Base-by-base conservation (phyloP, 306 rosid genomes). In the Inga oerstediana region DNA sequence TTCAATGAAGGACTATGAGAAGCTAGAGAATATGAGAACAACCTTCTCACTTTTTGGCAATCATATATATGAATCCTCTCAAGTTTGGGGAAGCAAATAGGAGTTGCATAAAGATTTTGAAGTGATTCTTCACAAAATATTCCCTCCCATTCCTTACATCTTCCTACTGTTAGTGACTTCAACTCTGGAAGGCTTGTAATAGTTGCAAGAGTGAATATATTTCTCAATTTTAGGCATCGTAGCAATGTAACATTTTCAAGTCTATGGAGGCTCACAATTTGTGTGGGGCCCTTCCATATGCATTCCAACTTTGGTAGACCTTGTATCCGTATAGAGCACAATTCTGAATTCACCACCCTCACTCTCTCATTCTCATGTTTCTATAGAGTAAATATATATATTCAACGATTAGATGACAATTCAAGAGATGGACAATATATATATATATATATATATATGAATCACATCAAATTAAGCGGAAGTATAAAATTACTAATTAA, bases 131-230 rank as follows among this genome's bases (percentile, higher is more conserved):
- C 48, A 9, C 13, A 44, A 10, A 44, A 44, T 44, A 44, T 44
- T 44, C 48, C 3, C 48, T 44, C 48, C 48, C 0, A 44, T 44
- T 16, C n/a, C 1, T 56, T 8, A 27, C 62, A 56, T 19, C 7
- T 3, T 1, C 2, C 7, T 20, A 56, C 2, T 0, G 2, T 0
- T 1, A 20, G 9, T 0, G 1, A 1, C 62, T 11, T 56, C 62
- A 56, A 56, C 22, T 56, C 10, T 7, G 24, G 62, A 17, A 56
- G 27, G 27, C 62, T 54, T 51, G 56, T 3, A 14, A 51, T 1
- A 15, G 15, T 15, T 4, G 58, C 20, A 51, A 15, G 7, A 16
- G 58, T 51, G 58, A 51, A 44, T 8, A 44, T 10, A 44, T 44
- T 44, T 44, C 12, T 44, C 48, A 44, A 44, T 44, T 10, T 44